phyloP scores from a whole-genome alignment of 2,329 filamentous ascomycete genomes.

The Aspergillus ochraceus region DNA sequence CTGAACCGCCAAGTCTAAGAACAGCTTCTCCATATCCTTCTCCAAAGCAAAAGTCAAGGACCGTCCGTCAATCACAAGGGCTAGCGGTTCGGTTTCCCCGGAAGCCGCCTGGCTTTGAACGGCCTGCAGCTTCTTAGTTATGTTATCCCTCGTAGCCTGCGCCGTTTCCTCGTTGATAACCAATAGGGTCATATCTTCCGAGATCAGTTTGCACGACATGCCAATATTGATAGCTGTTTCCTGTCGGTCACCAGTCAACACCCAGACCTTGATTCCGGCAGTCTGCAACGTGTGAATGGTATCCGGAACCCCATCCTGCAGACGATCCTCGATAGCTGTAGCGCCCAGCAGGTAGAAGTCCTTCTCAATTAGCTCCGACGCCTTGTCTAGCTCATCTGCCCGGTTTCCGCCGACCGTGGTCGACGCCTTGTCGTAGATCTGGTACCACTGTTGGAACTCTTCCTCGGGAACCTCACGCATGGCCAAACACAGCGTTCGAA shows the following conservation, averaged over 20 bases:
- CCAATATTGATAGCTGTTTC: slow-evolving; percentile 99
- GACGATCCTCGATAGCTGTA: slow-evolving; percentile 93
- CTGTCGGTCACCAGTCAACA: slow-evolving; percentile 93
- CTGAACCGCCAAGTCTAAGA: slow-evolving; percentile 88
- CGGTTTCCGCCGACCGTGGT: slow-evolving; percentile 92
- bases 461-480: slow-evolving; percentile 90
- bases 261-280: slow-evolving; percentile 98
- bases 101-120: slow-evolving; percentile 76
- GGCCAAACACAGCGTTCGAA: slow-evolving; percentile 90
- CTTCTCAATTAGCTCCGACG: slow-evolving; percentile 90
- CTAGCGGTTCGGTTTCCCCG: slow-evolving; percentile 71
- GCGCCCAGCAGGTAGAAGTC: slow-evolving; percentile 89
- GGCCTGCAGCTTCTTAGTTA: slow-evolving; percentile 90
- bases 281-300: slow-evolving; percentile 97
- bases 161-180: slow-evolving; percentile 91
- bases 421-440: slow-evolving; percentile 80
- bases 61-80: slow-evolving; percentile 93
- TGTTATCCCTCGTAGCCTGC: slow-evolving; percentile 77
- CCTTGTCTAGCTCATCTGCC: slow-evolving; percentile 94
- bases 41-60: slow-evolving; percentile 92
- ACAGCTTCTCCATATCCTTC: slow-evolving; percentile 87
- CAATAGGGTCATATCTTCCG: slow-evolving; percentile 96
- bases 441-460: slow-evolving; percentile 84
- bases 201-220: slow-evolving; percentile 98
- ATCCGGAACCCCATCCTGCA: slow-evolving; percentile 96